Base-by-base conservation (phyloP, 768 basidiomycete species). In the Phanerochaete carnosa region DNA sequence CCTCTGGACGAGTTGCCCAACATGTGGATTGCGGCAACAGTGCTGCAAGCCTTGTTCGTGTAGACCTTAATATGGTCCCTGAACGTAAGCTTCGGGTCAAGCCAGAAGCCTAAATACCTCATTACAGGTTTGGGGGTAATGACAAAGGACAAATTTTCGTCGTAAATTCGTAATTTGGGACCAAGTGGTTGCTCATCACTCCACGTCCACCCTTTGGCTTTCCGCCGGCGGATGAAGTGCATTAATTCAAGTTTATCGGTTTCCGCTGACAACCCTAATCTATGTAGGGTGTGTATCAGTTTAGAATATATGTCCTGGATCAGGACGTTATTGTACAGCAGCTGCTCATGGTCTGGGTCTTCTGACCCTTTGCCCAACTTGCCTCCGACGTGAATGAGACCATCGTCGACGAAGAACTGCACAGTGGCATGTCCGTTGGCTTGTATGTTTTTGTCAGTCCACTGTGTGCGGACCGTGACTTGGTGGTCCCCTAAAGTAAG, bases 1-100 rank as follows among this genome's bases (percentile, higher is more conserved):
- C 66, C 65, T 23, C 61, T 45, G 0, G 62, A 29, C 2, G 64
- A 65, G 53, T 68, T 68, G 6, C 66, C 64, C 8, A 68, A 56
- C 60, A 64, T 59, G 0, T 49, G 52, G 26, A 65, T 30, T 0
- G 59, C 19, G 16, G 16, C 9, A 2, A 61, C 57, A 0, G 67
- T 62, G 47, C 59, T 64, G 30, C 33, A 15, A 7, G 67, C 65
- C 15, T 61, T 56, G n/a, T 29, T 59, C 1, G 59, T 58, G 33
- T 64, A 66, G 28, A 51, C 57, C 13, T 37, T 5, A 13, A 64
- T 55, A 33, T 65, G 64, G n/a, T 49, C 37, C 1, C 53, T 5
- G 30, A 63, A 67, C 1, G 55, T 29, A 19, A 67, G 62, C 35
- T 49, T 53, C 13, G 58, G 58, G 32, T 65, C 66, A 3, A 67